These are phyloP conservation scores for Trypanosoma lewisi DNA, from an alignment of 208 protist species.

Conservation along the genomic window DNA sequence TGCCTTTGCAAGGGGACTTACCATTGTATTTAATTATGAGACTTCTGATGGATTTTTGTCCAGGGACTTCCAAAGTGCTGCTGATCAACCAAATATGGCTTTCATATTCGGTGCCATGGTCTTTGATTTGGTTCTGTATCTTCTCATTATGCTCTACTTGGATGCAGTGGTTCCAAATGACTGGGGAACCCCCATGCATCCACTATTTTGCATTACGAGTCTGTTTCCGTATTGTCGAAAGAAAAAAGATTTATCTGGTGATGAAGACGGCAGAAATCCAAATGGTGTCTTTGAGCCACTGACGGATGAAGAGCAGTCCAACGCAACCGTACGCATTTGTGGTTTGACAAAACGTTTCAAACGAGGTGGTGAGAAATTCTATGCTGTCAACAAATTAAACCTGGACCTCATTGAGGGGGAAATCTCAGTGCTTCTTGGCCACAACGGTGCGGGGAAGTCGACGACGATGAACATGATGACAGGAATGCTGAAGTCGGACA, in stretches of 20 bases:
- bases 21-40: conserved; percentile 43
- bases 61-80: background rate
- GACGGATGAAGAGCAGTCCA: background rate
- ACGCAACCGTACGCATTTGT: conserved; percentile 7
- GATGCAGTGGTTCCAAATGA: conserved; percentile 38
- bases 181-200: conserved; percentile 26
- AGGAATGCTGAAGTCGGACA: conserved; percentile 66
- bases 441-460: conserved; percentile 82
- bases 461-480: conserved; percentile 87
- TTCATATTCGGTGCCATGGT: conserved; percentile 30
- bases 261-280: conserved; percentile 22
- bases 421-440: conserved; percentile 71
- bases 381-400: conserved; percentile 72
- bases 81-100: conserved; percentile 17
- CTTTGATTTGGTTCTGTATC: conserved; percentile 35
- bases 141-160: conserved; percentile 33
- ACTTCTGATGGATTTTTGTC: background rate
- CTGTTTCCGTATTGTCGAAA: background rate
- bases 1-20: conserved; percentile 50
- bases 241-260: background rate
- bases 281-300: conserved; percentile 27
- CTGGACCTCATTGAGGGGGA: conserved; percentile 48
- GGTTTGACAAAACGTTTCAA: conserved; percentile 16
- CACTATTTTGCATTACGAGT: conserved; percentile 22
- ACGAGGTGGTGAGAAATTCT: conserved; percentile 27